Evolutionary conservation across 2,329 filamentous ascomycete species (phyloP).

Genomic region (Colletotrichum godetiae): DNA sequence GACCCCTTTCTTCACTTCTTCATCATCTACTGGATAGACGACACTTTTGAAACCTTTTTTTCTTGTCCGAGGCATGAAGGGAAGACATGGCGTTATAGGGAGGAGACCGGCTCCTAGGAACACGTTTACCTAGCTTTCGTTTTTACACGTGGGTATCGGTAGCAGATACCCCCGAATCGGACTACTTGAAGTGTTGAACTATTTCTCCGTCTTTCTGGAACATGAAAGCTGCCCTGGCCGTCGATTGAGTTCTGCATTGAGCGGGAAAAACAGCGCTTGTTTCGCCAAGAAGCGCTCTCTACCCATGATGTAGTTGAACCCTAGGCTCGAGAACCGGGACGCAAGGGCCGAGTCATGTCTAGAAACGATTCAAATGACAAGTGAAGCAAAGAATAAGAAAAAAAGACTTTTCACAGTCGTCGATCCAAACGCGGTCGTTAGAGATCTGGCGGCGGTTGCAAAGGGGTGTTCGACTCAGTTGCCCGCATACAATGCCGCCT

Average conservation of each 20-base stretch:
- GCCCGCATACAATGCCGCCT: neutral
- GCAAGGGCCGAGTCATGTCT: neutral
- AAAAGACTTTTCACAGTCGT: neutral
- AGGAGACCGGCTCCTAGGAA: neutral
- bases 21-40: constrained; percentile 25
- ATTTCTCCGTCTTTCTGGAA: neutral
- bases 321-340: neutral
- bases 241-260: neutral
- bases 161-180: constrained; percentile 24
- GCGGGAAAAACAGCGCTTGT: neutral
- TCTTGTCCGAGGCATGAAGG: neutral
- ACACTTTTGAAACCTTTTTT: neutral
- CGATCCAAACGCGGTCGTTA: neutral
- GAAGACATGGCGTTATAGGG: constrained; percentile 9
- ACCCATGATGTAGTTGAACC: neutral
- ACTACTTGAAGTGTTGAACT: neutral
- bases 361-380: neutral
- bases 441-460: neutral
- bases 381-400: no score
- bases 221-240: neutral
- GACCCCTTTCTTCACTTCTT: neutral
- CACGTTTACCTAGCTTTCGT: neutral
- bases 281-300: constrained; percentile 9
- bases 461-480: neutral
- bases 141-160: neutral